phyloP scores from a whole-genome alignment of 208 protist genomes.

The Crithidia expoeki region DNA sequence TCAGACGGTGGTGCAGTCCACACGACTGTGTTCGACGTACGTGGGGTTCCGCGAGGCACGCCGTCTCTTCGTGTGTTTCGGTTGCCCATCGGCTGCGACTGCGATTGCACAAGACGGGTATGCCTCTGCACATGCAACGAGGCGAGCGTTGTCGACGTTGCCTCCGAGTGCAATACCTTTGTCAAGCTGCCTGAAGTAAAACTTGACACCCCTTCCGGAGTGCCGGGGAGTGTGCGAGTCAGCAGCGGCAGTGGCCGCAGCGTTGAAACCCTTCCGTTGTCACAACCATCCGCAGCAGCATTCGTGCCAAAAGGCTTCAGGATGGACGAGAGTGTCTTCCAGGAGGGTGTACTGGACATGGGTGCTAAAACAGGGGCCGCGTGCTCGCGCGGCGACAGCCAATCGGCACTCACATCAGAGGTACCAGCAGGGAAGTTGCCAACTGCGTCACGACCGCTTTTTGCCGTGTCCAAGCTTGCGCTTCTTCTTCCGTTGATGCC shows the following conservation, averaged over 20 bases:
- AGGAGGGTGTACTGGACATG: background rate
- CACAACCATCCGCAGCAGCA: background rate
- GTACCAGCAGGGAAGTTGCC: background rate
- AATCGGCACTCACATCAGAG: background rate
- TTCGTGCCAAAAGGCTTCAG: background rate
- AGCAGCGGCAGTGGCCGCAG: constrained; percentile 7
- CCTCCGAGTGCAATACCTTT: background rate
- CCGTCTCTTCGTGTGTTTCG: background rate
- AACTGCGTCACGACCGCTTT: background rate
- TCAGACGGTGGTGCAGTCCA: background rate
- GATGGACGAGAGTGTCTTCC: background rate
- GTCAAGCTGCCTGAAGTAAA: background rate
- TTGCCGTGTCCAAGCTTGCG: background rate
- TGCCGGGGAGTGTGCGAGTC: background rate
- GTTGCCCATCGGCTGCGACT: background rate
- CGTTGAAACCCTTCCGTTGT: background rate
- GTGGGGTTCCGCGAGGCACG: background rate
- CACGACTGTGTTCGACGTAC: background rate
- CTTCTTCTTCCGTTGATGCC: background rate
- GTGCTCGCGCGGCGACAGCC: background rate
- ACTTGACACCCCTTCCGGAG: background rate
- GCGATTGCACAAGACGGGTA: no score
- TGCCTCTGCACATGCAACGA: background rate
- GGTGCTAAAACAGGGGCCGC: background rate
- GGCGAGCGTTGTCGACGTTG: background rate